Base-by-base conservation (phyloP, 139 green algal species). In the Chlorella vulgaris region DNA sequence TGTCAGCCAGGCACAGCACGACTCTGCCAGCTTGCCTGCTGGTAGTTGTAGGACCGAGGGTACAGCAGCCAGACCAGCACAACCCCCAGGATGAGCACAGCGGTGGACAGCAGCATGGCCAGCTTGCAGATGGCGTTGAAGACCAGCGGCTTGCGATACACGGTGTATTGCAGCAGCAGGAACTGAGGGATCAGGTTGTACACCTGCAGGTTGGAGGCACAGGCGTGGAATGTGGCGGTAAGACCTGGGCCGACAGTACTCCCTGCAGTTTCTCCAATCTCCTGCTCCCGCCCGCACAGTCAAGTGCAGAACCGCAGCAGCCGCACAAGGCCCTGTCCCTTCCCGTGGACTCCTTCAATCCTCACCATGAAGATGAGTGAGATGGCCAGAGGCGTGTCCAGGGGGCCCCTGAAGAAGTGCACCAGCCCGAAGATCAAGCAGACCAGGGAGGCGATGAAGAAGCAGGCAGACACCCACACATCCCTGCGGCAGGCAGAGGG, bases 21-120 rank as follows among this genome's bases (percentile, higher is more conserved):
- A 29, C 29, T 31, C 3, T 22, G 7, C 15, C 26, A 4, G 38
- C 70, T 7, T 15, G 47, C 63, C 62, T 82, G 40, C 31, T 74
- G 40, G 63, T 88, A 91, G 82, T 91, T 39, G 61, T 91, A 91
- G 51, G 83, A 76, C 22, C 43, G 61, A 15, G 88, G 88, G 83
- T 91, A 91, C 3, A 91, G 82, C 42, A 89, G 47, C 88, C 88
- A 91, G 39, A 91, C 53, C 22, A 91, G 81, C 8, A 90, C 68
- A 38, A 91, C 62, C 47, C 84, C 88, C 28, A 60, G 21, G 35
- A 90, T 74, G 29, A 68, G 42, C 24, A 69, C 55, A 33, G 75
- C 31, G 26, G 77, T 84, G 43, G 69, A 82, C 43, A 91, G 42
- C 62, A 86, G 36, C 60, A 81, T 83, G 40, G 47, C 55, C 26